Percentiles rank a stretch among this genome's conserved stretches.
phyloP scores from a whole-genome alignment of 805 yeast genomes.

The Spencermartinsiella europaea region DNA sequence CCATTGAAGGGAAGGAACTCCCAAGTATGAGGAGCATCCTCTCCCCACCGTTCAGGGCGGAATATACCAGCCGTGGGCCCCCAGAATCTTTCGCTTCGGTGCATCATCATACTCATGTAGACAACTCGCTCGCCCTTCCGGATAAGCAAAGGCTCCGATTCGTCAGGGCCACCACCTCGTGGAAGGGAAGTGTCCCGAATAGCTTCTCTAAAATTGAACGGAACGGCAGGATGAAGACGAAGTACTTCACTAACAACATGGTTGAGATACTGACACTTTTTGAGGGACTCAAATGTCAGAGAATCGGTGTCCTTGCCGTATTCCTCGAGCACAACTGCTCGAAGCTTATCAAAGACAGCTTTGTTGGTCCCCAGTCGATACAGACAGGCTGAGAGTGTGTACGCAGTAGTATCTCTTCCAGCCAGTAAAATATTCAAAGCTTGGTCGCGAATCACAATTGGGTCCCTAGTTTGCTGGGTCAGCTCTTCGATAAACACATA shows the following conservation, averaged over 20 bases:
- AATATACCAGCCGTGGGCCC: slow-evolving; percentile 43
- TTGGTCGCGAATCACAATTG: slow-evolving; percentile 45
- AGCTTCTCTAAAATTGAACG: slow-evolving; percentile 44
- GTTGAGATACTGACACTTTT: slow-evolving; percentile 44
- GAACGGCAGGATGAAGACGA: slow-evolving; percentile 50
- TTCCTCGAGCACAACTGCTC: slow-evolving; percentile 35
- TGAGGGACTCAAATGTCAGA: slow-evolving; percentile 44
- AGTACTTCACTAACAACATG: slow-evolving; percentile 45
- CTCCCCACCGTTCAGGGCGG: slow-evolving; percentile 47
- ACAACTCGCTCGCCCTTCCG: slow-evolving; percentile 41
- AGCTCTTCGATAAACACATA: slow-evolving; percentile 47
- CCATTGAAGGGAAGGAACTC: slow-evolving; percentile 51
- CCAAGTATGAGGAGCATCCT: slow-evolving; percentile 35
- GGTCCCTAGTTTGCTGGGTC: slow-evolving; percentile 46
- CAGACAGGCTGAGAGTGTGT: slow-evolving; percentile 41
- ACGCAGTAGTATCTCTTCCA: slow-evolving; percentile 54
- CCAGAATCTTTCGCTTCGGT: slow-evolving; percentile 37
- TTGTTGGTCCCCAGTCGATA: slow-evolving; percentile 42
- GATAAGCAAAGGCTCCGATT: slow-evolving; percentile 36
- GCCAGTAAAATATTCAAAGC: slow-evolving; percentile 47
- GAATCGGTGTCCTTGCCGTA: slow-evolving; percentile 29
- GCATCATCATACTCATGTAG: slow-evolving; percentile 40
- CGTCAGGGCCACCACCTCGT: slow-evolving; percentile 47
- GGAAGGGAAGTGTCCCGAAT: slow-evolving; percentile 45
- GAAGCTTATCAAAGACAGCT: slow-evolving; percentile 30